Evolutionary conservation across 768 basidiomycete species (phyloP).

Genomic region (Boletus subcaerulescens): DNA sequence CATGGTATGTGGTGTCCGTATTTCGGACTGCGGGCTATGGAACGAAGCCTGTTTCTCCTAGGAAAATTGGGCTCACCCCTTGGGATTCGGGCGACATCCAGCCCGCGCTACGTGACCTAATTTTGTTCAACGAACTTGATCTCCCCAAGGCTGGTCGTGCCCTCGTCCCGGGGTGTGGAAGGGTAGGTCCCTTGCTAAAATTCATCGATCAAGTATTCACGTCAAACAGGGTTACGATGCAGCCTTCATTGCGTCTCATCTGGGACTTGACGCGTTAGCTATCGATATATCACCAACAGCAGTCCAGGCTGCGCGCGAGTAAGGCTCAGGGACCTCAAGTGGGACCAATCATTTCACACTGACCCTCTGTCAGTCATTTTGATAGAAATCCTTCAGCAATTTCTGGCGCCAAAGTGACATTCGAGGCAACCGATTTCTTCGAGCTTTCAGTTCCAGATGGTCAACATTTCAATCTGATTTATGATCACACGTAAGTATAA

Average conservation of each 20-base stretch:
- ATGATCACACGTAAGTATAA: constrained; percentile 12
- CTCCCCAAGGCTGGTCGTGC: constrained; percentile 44
- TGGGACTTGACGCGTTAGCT: constrained; percentile 16
- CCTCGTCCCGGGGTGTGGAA: constrained; percentile 60
- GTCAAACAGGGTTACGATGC: constrained; percentile 19
- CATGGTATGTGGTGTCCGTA: constrained; percentile 9
- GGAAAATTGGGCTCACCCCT: constrained; percentile 52
- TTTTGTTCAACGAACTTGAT: constrained; percentile 43
- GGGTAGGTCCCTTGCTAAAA: constrained; percentile 17
- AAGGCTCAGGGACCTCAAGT: background rate
- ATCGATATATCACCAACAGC: constrained; percentile 20
- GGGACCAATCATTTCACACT: background rate
- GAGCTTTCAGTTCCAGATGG: constrained; percentile 11
- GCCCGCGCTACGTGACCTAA: constrained; percentile 51
- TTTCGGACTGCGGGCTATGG: background rate
- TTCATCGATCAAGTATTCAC: background rate
- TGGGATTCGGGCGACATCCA: constrained; percentile 61
- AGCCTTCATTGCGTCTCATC: constrained; percentile 12
- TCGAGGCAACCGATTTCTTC: constrained; percentile 22
- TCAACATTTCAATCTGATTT: constrained; percentile 17
- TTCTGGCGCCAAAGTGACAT: constrained; percentile 7
- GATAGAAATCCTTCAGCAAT: background rate
- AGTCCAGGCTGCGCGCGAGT: constrained; percentile 19
- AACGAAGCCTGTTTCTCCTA: constrained; percentile 13
- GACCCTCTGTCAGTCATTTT: constrained; percentile 1